Conservation (phyloP, 768 basidiomycete genomes). For the Xerocomus potaroensis region DNA sequence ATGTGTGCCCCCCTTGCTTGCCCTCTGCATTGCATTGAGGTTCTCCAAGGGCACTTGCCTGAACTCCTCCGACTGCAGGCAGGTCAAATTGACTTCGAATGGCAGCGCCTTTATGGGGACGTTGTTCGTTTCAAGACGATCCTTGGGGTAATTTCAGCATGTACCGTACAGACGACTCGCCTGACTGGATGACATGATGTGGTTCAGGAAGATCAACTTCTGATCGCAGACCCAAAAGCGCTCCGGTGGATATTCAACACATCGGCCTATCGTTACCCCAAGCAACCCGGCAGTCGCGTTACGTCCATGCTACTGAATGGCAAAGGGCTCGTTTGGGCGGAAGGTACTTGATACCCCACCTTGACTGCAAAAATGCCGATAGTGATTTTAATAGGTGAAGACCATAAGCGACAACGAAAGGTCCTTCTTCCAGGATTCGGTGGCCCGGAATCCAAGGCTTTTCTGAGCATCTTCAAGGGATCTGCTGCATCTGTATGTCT, state of each 20-base stretch:
- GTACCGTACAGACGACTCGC: neutral
- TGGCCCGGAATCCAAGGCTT: constrained; percentile 46
- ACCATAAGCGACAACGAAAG: constrained; percentile 51
- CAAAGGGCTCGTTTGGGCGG: constrained; percentile 36
- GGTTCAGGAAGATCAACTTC: constrained; percentile 40
- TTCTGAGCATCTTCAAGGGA: constrained; percentile 45
- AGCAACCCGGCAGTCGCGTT: constrained; percentile 26
- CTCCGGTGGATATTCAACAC: constrained; percentile 35
- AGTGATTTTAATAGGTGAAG: constrained; percentile 26
- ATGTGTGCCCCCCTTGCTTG: neutral
- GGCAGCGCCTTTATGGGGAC: neutral
- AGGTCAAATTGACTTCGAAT: neutral
- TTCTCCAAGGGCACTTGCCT: neutral
- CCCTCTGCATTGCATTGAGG: neutral
- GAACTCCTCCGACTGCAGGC: neutral
- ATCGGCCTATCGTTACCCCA: constrained; percentile 33
- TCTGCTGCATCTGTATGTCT: constrained; percentile 24
- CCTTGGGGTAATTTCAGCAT: constrained; percentile 5
- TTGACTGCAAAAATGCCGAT: too few species aligned
- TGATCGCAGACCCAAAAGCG: constrained; percentile 47
- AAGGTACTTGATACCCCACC: constrained; percentile 25
- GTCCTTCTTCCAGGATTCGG: constrained; percentile 56
- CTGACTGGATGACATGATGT: neutral
- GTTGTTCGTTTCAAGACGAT: neutral
- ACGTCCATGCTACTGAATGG: constrained; percentile 22